These are phyloP conservation scores for Aspergillus niger DNA, from an alignment of 2,329 filamentous ascomycete genomes.

Conservation along the genomic window DNA sequence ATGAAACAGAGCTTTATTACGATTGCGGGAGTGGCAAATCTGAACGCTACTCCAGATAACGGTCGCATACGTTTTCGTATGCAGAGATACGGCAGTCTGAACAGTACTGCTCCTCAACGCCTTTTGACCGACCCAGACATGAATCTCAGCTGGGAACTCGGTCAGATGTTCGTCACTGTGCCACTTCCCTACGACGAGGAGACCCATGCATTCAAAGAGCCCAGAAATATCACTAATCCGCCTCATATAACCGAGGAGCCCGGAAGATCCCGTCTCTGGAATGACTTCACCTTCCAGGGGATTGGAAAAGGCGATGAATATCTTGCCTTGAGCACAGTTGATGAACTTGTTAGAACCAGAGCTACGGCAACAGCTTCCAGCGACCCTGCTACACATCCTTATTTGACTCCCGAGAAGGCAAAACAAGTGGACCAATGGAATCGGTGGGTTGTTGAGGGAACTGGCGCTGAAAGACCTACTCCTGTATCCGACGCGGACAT, in stretches of 20 bases:
- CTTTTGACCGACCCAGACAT: constrained; percentile 26
- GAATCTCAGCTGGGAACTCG: constrained; percentile 15
- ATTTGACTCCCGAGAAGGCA: constrained; percentile 30
- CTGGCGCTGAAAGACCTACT: constrained; percentile 19
- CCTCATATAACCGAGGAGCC: constrained; percentile 20
- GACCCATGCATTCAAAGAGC: constrained; percentile 11
- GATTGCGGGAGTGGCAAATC: constrained; percentile 22
- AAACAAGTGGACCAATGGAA: constrained; percentile 35
- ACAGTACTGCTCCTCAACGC: constrained; percentile 22
- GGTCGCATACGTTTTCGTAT: constrained; percentile 19
- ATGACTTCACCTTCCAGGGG: constrained; percentile 31
- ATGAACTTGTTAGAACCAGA: constrained; percentile 16
- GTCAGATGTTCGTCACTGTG: constrained; percentile 29
- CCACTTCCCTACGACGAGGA: constrained; percentile 22
- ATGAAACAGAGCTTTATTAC: constrained; percentile 21
- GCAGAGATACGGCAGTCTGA: constrained; percentile 23
- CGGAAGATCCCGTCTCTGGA: constrained; percentile 35
- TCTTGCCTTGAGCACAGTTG: constrained; percentile 15
- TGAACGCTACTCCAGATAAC: constrained; percentile 16
- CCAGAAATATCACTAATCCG: constrained; percentile 23
- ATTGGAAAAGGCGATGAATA: constrained; percentile 33
- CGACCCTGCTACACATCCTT: constrained; percentile 23
- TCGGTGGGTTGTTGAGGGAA: constrained; percentile 31
- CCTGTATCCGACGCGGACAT: background rate
- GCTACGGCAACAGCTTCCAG: constrained; percentile 4